Evolutionary conservation across 345 rosid species (phyloP), one percentile per base, ranked within the genome.

Genomic region (Euphorbia peplus): DNA sequence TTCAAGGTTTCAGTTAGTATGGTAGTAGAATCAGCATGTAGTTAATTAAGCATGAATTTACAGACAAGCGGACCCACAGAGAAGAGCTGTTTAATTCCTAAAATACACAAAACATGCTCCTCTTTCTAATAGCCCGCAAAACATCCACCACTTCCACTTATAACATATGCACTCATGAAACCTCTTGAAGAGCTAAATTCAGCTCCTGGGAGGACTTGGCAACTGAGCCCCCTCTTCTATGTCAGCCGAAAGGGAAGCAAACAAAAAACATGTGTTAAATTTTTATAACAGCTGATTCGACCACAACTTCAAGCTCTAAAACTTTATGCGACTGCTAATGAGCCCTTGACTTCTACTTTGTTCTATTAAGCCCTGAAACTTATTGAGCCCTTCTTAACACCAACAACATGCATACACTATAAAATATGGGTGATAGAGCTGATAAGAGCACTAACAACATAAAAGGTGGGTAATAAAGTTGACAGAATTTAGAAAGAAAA

Each of bases 181-280:
- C 83, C 73, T 90, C 95, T 81, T 91, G 88, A 65, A 95, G 78
- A 55, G 96, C 93, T 28, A 95, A 78, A 80, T 73, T 90, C 73
- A 95, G 81, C 81, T 95, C 99, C 73, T 87, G 88, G 14, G 89
- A 93, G 28, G 87, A 80, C 75, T 95, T 95, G 25, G 91, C 89
- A 68, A 91, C 95, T 53, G 87, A 86, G n/a, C 95, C 97, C 15
- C 93, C 97, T 84, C 93, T 86, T 85, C 99, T 95, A 72, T 60
- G 47, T 64, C 24, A 35, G 30, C 58, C 35, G 57, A 5, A 24
- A 47, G 28, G 37, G 51, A 2, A 69, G 14, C 12, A 52, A 66
- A 70, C 16, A 32, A 64, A 29, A n/a, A n/a, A n/a, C n/a, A n/a
- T n/a, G n/a, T n/a, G n/a, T n/a, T n/a, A n/a, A n/a, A n/a, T n/a